Conservation (phyloP, 495 filamentous ascomycete genomes). For the Xylaria palmicola region DNA sequence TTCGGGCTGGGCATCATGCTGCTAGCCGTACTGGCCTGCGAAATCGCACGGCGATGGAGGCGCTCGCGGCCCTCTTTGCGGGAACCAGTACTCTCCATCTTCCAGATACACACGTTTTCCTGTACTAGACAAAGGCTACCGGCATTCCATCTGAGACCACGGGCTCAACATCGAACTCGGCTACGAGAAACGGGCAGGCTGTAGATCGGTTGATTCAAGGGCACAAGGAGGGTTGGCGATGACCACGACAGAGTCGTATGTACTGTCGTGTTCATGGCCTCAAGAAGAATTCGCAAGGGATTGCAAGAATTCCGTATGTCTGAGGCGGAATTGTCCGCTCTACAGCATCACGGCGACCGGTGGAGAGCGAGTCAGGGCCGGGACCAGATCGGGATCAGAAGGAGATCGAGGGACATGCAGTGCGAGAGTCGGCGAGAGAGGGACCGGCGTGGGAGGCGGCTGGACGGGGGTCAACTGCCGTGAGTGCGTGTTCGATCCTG, state of each 20-base stretch:
- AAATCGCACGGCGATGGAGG: conserved; percentile 36
- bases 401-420: background rate
- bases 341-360: background rate
- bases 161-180: background rate
- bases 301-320: background rate
- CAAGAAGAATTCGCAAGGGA: background rate
- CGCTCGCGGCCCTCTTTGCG: conserved; percentile 28
- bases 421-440: background rate
- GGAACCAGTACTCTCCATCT: conserved; percentile 20
- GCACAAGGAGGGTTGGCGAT: background rate
- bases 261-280: conserved; percentile 8
- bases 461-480: background rate
- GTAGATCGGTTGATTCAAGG: background rate
- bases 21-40: conserved; percentile 41
- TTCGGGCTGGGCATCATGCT: conserved; percentile 39
- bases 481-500: background rate
- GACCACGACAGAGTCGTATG: background rate
- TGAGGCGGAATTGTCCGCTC: background rate
- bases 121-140: background rate
- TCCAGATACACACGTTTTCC: background rate
- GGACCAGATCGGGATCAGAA: background rate
- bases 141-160: conserved; percentile 12
- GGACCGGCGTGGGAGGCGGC: background rate
- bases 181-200: background rate
- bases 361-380: background rate